Evolutionary conservation across 73 alveolate genomes (phyloP).

Genomic region (Diophrys appendiculata): DNA sequence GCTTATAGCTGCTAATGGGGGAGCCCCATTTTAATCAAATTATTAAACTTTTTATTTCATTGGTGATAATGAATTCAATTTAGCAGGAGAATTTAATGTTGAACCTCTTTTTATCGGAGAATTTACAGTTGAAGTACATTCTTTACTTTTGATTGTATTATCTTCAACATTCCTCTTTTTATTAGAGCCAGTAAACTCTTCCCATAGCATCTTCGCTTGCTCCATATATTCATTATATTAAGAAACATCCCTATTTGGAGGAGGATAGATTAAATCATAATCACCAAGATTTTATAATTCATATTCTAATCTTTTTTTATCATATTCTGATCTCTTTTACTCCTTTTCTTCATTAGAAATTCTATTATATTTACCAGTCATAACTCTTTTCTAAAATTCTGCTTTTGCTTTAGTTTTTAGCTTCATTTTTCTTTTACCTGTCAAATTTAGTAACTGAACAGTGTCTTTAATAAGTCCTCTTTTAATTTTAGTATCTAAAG

Average conservation of each 20-base stretch:
- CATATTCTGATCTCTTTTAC: neutral
- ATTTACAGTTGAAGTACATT: neutral
- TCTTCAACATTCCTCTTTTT: neutral
- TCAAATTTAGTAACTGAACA: constrained; percentile 1
- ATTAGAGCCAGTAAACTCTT: constrained; percentile 28
- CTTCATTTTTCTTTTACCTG: constrained; percentile 25
- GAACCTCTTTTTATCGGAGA: neutral
- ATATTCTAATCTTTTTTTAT: neutral
- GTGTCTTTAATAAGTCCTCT: constrained; percentile 22
- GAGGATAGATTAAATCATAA: constrained; percentile 20
- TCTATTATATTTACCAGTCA: neutral
- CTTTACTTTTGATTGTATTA: too few relatives aligned
- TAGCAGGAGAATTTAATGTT: neutral
- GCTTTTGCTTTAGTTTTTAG: constrained; percentile 6
- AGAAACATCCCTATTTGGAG: neutral
- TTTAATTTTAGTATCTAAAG: constrained; percentile 22
- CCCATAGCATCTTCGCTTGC: constrained; percentile 26
- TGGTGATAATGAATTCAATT: too few relatives aligned
- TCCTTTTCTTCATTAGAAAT: constrained; percentile 9
- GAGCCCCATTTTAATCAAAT: too few relatives aligned
- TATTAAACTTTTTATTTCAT: too few relatives aligned
- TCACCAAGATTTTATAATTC: constrained; percentile 10
- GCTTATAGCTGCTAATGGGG: too few relatives aligned
- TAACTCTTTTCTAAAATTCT: constrained; percentile 10
- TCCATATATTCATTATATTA: constrained; percentile 4